phyloP scores from a whole-genome alignment of 2,329 filamentous ascomycete genomes.

The Pleoardoris graminearum region DNA sequence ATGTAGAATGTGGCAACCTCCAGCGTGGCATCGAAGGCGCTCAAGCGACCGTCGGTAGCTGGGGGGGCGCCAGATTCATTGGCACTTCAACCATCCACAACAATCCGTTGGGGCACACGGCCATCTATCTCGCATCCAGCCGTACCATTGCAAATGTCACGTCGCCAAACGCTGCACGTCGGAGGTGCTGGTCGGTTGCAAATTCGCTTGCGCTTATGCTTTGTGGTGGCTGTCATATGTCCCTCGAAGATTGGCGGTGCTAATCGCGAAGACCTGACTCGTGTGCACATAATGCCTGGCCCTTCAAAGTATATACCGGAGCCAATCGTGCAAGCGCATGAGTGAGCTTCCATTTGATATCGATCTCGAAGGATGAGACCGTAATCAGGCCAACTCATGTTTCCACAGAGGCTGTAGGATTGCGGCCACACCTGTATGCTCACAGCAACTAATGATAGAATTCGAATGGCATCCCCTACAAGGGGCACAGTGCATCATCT shows the following conservation, averaged over 20 bases:
- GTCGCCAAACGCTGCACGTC: neutral
- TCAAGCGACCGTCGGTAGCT: neutral
- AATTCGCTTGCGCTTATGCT: neutral
- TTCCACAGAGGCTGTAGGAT: neutral
- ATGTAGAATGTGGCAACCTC: neutral
- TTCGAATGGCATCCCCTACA: neutral
- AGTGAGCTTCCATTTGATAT: neutral
- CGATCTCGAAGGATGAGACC: neutral
- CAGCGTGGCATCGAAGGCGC: neutral
- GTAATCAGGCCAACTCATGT: too few relatives aligned
- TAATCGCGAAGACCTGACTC: neutral
- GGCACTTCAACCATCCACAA: neutral
- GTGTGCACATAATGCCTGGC: neutral
- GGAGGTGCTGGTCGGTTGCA: neutral
- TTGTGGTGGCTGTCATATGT: neutral
- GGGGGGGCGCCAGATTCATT: neutral
- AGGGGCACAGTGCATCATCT: neutral
- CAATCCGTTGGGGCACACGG: neutral
- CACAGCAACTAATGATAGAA: neutral
- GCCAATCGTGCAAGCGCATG: neutral
- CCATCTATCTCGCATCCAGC: neutral
- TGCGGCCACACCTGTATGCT: neutral
- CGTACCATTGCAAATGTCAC: conserved; percentile 1
- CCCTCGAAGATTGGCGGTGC: neutral
- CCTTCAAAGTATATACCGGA: neutral